Conservation (phyloP, 345 rosid genomes). For the Linum trigynum region DNA sequence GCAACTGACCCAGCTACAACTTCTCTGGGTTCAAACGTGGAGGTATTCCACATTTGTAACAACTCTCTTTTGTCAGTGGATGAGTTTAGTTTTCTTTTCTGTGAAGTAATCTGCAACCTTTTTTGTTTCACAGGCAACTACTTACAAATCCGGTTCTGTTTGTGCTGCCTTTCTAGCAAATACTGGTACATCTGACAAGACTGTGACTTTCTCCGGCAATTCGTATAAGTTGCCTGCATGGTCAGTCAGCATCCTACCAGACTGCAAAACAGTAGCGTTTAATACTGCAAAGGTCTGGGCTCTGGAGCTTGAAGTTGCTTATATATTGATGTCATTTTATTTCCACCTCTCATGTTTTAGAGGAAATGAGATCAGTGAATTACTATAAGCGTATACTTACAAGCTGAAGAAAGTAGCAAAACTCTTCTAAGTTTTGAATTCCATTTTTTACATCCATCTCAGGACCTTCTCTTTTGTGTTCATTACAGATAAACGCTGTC, state of each 20-base stretch:
- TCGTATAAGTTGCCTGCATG: slow-evolving; percentile 77
- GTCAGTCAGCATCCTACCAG: slow-evolving; percentile 97
- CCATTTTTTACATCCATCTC: not conserved
- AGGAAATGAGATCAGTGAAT: too few species aligned
- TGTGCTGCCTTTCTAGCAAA: slow-evolving; percentile 95
- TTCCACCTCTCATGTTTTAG: too few species aligned
- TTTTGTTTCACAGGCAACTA: slow-evolving; percentile 46
- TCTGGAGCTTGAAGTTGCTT: slow-evolving; percentile 2
- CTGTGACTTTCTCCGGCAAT: slow-evolving; percentile 57
- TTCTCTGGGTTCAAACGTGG: slow-evolving; percentile 65
- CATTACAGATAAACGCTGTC: slow-evolving; percentile 64
- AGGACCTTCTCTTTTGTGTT: not conserved
- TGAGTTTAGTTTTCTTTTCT: not conserved
- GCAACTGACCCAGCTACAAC: slow-evolving; percentile 64
- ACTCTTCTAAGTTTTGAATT: not conserved
- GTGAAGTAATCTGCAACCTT: not conserved
- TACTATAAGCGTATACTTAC: too few species aligned
- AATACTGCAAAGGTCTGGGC: slow-evolving; percentile 87
- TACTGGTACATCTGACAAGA: slow-evolving; percentile 45
- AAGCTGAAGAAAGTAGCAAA: not conserved
- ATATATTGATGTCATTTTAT: not conserved
- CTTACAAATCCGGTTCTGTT: slow-evolving; percentile 53
- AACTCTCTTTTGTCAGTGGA: not conserved
- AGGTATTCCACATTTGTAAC: slow-evolving; percentile 32
- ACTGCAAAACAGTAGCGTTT: slow-evolving; percentile 78